Conservation (phyloP, 108 stramenopile species). For the Conticribra guillardii region DNA sequence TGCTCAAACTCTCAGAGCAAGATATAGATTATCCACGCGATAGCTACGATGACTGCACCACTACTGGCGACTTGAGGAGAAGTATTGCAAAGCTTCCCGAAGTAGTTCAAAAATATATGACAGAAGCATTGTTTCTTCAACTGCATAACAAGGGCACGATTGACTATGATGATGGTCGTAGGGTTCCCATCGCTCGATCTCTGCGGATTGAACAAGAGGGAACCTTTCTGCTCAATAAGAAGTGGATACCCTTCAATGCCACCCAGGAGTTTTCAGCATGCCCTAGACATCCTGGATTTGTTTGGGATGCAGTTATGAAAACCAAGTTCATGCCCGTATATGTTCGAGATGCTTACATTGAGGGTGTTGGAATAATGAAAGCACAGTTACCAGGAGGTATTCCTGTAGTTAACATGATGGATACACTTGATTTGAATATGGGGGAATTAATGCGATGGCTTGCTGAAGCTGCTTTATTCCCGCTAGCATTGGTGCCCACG, state of each 20-base stretch:
- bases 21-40: neutral
- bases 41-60: constrained; percentile 9
- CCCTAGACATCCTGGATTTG: constrained; percentile 29
- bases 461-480: constrained; percentile 29
- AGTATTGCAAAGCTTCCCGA: constrained; percentile 10
- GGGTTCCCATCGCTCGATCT: constrained; percentile 19
- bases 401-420: constrained; percentile 17
- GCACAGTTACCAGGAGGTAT: constrained; percentile 28
- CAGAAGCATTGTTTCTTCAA: constrained; percentile 3
- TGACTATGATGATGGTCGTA: neutral
- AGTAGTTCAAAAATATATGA: constrained; percentile 23
- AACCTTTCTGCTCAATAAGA: constrained; percentile 24
- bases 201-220: constrained; percentile 25
- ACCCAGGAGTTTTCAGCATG: constrained; percentile 26
- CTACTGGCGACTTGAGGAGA: constrained; percentile 10
- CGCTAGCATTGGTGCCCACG: constrained; percentile 16
- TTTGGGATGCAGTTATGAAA: constrained; percentile 44
- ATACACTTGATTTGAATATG: constrained; percentile 23
- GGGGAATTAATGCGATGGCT: constrained; percentile 36
- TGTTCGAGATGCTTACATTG: constrained; percentile 34
- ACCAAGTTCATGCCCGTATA: neutral
- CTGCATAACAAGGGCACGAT: neutral
- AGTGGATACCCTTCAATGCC: constrained; percentile 30
- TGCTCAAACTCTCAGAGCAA: constrained; percentile 12
- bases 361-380: constrained; percentile 29